phyloP scores from a whole-genome alignment of 2,329 filamentous ascomycete species.

The Aureobasidium subglaciale region DNA sequence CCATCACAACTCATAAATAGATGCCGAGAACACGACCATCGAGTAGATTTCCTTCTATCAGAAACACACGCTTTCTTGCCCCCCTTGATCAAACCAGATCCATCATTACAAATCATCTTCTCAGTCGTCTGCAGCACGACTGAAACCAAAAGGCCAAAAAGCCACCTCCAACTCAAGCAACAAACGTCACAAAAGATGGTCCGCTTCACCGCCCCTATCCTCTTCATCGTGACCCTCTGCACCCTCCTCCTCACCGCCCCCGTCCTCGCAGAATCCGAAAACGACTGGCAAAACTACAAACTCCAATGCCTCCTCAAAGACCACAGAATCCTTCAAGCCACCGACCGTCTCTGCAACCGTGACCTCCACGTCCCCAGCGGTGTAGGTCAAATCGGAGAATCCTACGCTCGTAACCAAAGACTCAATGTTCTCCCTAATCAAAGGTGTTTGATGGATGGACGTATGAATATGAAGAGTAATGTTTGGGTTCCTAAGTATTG shows the following conservation, averaged over 20 bases:
- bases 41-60: not conserved
- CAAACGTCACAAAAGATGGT: not conserved
- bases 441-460: not conserved
- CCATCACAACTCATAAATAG: not conserved
- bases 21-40: not conserved
- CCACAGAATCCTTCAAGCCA: constrained; percentile 11
- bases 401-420: not conserved
- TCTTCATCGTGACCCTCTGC: not conserved
- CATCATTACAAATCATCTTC: not conserved
- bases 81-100: not conserved
- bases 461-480: constrained; percentile 13
- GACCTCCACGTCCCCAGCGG: constrained; percentile 15
- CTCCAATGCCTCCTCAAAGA: not conserved
- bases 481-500: constrained; percentile 21
- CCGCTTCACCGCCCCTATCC: not conserved
- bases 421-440: no score
- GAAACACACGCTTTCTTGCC: not conserved
- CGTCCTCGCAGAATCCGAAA: not conserved
- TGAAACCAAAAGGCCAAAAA: not conserved
- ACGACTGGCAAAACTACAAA: not conserved
- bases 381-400: constrained; percentile 1
- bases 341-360: constrained; percentile 15
- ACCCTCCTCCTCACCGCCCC: not conserved
- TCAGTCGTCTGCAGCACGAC: constrained; percentile 8
- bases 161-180: not conserved